Conservation (phyloP, 148 eudicot species). For the Camellia sinensis region DNA sequence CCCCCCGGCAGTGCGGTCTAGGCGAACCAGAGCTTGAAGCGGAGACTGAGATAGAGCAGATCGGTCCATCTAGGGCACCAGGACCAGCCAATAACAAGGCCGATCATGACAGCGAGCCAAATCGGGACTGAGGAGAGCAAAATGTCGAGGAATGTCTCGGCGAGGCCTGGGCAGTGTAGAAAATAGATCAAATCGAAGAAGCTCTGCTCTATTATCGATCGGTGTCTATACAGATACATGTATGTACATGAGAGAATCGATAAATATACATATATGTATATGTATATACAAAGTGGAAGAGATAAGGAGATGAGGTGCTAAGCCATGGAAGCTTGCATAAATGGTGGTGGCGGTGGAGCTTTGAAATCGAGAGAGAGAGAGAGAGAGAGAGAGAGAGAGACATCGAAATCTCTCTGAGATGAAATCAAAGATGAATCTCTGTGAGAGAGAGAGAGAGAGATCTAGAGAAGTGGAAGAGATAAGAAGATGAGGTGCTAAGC, state of each 20-base stretch:
- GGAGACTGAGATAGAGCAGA: slow-evolving; percentile 39
- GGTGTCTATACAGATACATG: not conserved
- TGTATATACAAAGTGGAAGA: not conserved
- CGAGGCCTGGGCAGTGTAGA: slow-evolving; percentile 40
- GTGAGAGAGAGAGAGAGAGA: no score
- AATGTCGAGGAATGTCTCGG: slow-evolving; percentile 87
- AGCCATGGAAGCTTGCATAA: slow-evolving; percentile 5
- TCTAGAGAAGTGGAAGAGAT: no score
- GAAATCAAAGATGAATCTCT: no score
- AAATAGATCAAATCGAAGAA: slow-evolving; percentile 31
- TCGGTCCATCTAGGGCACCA: slow-evolving; percentile 94
- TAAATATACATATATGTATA: no score
- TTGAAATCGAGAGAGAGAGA: no score
- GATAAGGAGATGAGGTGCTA: slow-evolving; percentile 2
- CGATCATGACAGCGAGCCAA: slow-evolving; percentile 82
- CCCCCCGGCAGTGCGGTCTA: slow-evolving; percentile 49
- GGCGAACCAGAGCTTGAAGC: slow-evolving; percentile 33
- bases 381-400: no score
- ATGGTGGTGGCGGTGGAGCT: no score
- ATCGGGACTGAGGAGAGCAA: slow-evolving; percentile 79
- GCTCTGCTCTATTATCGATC: slow-evolving; percentile 33
- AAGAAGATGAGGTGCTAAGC: no score
- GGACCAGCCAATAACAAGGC: slow-evolving; percentile 84
- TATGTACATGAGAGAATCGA: no score
- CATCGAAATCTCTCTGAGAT: no score